These are phyloP conservation scores for Gillenia trifoliata DNA, from an alignment of 306 rosid genomes.

Conservation along the genomic window DNA sequence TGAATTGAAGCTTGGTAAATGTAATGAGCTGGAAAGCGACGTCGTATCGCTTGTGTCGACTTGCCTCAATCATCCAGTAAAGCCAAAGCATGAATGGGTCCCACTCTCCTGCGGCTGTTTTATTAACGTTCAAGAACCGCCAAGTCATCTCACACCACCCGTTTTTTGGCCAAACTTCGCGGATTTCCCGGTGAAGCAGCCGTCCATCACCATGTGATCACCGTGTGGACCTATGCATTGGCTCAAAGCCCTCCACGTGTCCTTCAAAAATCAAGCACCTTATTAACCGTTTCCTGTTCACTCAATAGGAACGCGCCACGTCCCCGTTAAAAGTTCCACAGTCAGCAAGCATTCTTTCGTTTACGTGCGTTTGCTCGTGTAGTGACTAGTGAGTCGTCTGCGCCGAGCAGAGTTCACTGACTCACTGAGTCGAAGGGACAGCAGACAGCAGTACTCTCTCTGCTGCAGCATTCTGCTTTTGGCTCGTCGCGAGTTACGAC, in stretches of 20 bases:
- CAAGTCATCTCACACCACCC: constrained; percentile 8
- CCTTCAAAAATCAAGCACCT: neutral
- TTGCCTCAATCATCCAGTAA: neutral
- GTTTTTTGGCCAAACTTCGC: neutral
- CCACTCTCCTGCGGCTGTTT: neutral
- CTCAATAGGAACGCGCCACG: constrained; percentile 12
- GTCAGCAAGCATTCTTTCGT: neutral
- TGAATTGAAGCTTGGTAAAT: no score
- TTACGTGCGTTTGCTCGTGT: neutral
- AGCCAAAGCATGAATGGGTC: neutral
- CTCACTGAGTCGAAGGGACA: neutral
- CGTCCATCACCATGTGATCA: neutral
- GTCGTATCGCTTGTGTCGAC: no score
- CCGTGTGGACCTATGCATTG: neutral
- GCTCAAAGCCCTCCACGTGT: constrained; percentile 31
- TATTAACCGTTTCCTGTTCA: neutral
- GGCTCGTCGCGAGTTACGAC: neutral
- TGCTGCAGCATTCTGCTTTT: neutral
- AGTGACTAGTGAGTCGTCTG: no score
- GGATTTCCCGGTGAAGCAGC: neutral
- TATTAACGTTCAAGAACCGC: neutral
- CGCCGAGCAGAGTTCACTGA: neutral
- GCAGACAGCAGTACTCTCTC: neutral
- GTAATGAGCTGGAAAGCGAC: no score
- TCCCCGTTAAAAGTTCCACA: neutral